Conservation (phyloP, 2,329 filamentous ascomycete species). For the Alternaria triticina region DNA sequence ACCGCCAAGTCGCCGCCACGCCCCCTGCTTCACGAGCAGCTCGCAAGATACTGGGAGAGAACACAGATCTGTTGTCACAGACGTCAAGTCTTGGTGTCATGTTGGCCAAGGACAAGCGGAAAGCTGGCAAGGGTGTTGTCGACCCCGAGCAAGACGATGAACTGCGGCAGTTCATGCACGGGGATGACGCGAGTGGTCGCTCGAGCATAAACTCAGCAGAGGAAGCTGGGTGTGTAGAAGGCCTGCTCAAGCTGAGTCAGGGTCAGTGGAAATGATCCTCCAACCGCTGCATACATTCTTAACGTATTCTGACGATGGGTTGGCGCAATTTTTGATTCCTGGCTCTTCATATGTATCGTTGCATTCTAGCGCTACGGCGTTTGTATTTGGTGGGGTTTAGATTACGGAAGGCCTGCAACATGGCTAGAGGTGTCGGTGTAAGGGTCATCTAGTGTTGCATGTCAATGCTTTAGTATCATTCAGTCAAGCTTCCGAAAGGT, state of each 20-base stretch:
- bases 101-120: conserved; percentile 41
- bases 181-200: conserved; percentile 64
- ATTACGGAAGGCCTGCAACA: background rate
- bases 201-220: conserved; percentile 57
- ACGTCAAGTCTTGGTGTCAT: conserved; percentile 46
- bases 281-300: background rate
- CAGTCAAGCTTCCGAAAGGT: background rate
- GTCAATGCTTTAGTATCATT: background rate
- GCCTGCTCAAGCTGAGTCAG: conserved; percentile 86
- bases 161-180: conserved; percentile 75
- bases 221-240: conserved; percentile 88
- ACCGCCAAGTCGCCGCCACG: conserved; percentile 31
- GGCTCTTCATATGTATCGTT: background rate
- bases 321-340: background rate
- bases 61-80: conserved; percentile 49
- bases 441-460: background rate
- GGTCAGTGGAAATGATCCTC: conserved; percentile 75
- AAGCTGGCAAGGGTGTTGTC: conserved; percentile 36
- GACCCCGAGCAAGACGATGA: conserved; percentile 65
- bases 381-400: background rate
- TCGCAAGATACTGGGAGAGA: conserved; percentile 57
- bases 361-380: conserved; percentile 2
- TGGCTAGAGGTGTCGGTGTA: background rate
- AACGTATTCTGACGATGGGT: background rate
- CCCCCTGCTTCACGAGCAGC: conserved; percentile 39